These are phyloP conservation scores for Durotheca rogersii DNA, from an alignment of 495 filamentous ascomycete genomes.

Conservation along the genomic window DNA sequence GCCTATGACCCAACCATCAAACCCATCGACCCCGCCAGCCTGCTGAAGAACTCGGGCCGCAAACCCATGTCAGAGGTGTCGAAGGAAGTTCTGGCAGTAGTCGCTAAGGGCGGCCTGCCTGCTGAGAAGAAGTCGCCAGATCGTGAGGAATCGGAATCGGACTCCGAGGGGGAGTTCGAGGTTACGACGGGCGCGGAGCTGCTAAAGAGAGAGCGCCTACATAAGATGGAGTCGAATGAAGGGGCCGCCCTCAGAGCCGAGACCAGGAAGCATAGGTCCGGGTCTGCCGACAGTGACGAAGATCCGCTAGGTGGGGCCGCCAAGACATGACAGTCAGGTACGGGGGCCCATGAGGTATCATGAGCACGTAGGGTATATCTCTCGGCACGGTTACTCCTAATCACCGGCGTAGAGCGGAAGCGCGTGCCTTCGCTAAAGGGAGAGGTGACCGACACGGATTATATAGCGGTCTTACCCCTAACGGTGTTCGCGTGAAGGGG, in stretches of 20 bases:
- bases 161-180: slow-evolving; percentile 54
- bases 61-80: slow-evolving; percentile 32
- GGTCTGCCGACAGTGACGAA: slow-evolving; percentile 37
- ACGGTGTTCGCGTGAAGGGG: slow-evolving; percentile 4
- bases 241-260: slow-evolving; percentile 47
- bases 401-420: not conserved
- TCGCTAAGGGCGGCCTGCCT: slow-evolving; percentile 21
- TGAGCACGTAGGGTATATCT: not conserved
- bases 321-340: slow-evolving; percentile 32
- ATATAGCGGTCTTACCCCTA: slow-evolving; percentile 16
- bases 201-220: slow-evolving; percentile 51
- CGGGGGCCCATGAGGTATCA: slow-evolving; percentile 9
- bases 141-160: slow-evolving; percentile 52
- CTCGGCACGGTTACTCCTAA: not conserved
- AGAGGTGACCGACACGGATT: slow-evolving; percentile 1
- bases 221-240: slow-evolving; percentile 57
- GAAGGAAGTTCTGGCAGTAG: slow-evolving; percentile 24
- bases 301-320: slow-evolving; percentile 33
- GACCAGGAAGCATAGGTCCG: slow-evolving; percentile 30
- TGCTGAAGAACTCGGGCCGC: slow-evolving; percentile 27
- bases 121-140: slow-evolving; percentile 30
- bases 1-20: slow-evolving; percentile 57
- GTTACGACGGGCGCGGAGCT: slow-evolving; percentile 41
- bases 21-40: slow-evolving; percentile 44
- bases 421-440: not conserved